phyloP scores from a whole-genome alignment of 495 filamentous ascomycete genomes.

The Talaromyces proteolyticus region DNA sequence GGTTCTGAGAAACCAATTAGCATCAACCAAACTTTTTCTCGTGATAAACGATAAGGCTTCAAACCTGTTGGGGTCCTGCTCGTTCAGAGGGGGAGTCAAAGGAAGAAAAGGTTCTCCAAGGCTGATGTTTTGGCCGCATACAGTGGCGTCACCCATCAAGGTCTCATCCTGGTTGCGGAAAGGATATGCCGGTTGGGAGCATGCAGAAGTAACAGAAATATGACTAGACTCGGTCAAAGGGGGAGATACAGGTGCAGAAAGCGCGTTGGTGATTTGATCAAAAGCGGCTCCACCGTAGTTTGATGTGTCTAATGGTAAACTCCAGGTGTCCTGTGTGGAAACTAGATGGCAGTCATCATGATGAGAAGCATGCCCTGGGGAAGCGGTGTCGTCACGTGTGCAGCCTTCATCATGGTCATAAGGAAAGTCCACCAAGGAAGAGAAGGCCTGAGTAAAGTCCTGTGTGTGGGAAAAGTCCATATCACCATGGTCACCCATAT shows the following conservation, averaged over 20 bases:
- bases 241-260: conserved; percentile 37
- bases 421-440: conserved; percentile 35
- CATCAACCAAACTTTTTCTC: background rate
- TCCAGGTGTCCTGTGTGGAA: conserved; percentile 32
- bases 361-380: conserved; percentile 36
- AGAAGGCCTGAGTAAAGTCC: conserved; percentile 25
- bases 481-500: conserved; percentile 34
- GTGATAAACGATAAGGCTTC: background rate
- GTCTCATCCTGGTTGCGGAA: conserved; percentile 34
- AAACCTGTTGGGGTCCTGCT: conserved; percentile 42
- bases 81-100: conserved; percentile 30
- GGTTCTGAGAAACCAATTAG: conserved; percentile 20
- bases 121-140: conserved; percentile 32
- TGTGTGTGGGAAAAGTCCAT: conserved; percentile 30
- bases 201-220: conserved; percentile 38
- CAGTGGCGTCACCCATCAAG: conserved; percentile 31
- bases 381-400: conserved; percentile 36
- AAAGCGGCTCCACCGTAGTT: conserved; percentile 34
- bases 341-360: conserved; percentile 35
- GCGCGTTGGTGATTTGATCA: conserved; percentile 32
- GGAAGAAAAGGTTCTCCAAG: conserved; percentile 39
- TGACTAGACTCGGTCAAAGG: conserved; percentile 41
- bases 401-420: conserved; percentile 40
- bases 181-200: conserved; percentile 35
- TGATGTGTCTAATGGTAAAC: conserved; percentile 29